Evolutionary conservation across 495 filamentous ascomycete species (phyloP), one percentile per base, ranked within the genome.

Genomic region (Penicillium angulare): DNA sequence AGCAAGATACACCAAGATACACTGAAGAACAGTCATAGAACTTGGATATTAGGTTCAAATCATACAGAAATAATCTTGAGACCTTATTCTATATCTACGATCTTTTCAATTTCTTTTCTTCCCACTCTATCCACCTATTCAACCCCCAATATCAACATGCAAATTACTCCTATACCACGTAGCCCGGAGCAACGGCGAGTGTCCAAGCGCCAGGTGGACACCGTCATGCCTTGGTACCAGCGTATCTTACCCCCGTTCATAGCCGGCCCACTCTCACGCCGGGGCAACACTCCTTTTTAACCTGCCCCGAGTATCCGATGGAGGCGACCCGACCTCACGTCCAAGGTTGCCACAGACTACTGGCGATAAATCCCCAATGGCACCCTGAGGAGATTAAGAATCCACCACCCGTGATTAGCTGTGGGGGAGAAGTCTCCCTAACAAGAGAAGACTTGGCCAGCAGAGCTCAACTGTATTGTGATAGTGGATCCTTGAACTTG

Each of bases 231-330:
- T 46, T 29, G 48, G 55, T 64, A 65, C 57, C 47, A 52, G 45
- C 40, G 59, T 65, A 60, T 57, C 43, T 50, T 57, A 47, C 50
- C n/a, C 53, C 62, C 49, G 43, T 58, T 52, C 52, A 49, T 46
- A 56, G 57, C 54, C 57, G 55, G 45, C 47, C 53, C 52, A 55
- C 61, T 46, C 44, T 52, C 41, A 42, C 27, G 50, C 60, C 53
- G 62, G 59, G 59, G 55, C 57, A 61, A 59, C 58, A 29, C 58
- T 60, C 56, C 53, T 60, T 57, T 63, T 49, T 26, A 29, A 34
- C 42, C 51, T 56, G 56, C 49, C 56, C 53, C 59, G 59, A 60
- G 50, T 51, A 56, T 57, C 59, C 62, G 59, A 62, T 36, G 21
- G 38, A 41, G 20, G 36, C 33, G 20, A 21, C 22, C 42, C 34